phyloP scores from a whole-genome alignment of 345 rosid species.

The Pelargonium nanum region DNA sequence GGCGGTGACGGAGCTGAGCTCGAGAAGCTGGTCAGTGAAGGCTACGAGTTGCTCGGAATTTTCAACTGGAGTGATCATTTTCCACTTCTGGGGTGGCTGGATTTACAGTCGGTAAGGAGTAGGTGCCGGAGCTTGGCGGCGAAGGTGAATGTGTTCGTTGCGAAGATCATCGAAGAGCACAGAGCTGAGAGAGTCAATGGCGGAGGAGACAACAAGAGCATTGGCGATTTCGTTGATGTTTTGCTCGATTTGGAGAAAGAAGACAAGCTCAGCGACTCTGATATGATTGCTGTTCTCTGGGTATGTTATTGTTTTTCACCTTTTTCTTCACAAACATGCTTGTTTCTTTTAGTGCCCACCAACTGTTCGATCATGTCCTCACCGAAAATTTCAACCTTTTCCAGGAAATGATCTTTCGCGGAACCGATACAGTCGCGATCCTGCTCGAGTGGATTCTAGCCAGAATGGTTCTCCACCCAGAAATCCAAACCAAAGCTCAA shows the following conservation, averaged over 20 bases:
- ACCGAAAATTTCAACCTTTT: no score
- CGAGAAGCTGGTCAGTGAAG: constrained; percentile 61
- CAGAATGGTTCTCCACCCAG: constrained; percentile 47
- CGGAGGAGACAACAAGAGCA: constrained; percentile 3
- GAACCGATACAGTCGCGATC: constrained; percentile 55
- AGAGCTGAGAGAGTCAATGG: constrained; percentile 20
- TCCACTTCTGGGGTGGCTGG: constrained; percentile 53
- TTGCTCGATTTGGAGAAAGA: constrained; percentile 57
- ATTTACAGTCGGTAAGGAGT: constrained; percentile 68
- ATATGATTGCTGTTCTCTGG: constrained; percentile 84
- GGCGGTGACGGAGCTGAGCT: constrained; percentile 29
- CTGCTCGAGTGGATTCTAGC: constrained; percentile 56
- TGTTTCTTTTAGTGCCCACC: neutral
- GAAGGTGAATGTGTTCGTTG: constrained; percentile 52
- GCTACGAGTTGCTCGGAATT: constrained; percentile 56
- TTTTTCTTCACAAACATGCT: neutral
- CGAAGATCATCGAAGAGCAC: constrained; percentile 49
- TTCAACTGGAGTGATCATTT: constrained; percentile 90
- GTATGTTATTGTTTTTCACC: constrained; percentile 19
- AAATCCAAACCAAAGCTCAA: constrained; percentile 48
- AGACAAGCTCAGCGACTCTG: constrained; percentile 43
- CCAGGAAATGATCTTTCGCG: constrained; percentile 63
- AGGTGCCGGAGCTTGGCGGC: constrained; percentile 42
- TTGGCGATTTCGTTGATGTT: constrained; percentile 63
- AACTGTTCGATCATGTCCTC: neutral